Conservation (phyloP, 2,329 filamentous ascomycete species). For the Paracorniculantispora psalliotae region DNA sequence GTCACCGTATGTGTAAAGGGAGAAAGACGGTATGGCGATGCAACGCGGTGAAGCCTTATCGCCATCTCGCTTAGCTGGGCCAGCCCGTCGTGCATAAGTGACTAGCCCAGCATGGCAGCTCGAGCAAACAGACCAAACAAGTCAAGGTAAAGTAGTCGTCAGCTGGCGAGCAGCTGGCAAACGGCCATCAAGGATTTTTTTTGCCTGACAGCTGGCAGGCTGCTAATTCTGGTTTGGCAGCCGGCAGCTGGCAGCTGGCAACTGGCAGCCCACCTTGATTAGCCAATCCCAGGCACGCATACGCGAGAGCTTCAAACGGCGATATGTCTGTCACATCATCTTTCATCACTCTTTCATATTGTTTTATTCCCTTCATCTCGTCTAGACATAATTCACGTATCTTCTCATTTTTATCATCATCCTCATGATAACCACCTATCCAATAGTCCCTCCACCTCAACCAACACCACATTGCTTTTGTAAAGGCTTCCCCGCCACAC, state of each 20-base stretch:
- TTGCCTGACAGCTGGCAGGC: neutral
- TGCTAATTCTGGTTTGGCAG: no score
- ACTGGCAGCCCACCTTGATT: neutral
- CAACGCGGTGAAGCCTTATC: neutral
- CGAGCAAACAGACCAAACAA: neutral
- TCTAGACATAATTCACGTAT: no score
- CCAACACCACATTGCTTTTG: conserved; percentile 2
- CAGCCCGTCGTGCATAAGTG: no score
- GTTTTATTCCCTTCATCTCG: no score
- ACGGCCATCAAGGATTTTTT: neutral
- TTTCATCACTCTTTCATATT: neutral
- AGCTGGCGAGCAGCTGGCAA: neutral
- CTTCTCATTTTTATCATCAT: no score
- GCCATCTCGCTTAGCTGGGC: no score
- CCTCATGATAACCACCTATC: neutral
- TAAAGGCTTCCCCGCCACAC: neutral
- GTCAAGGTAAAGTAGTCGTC: neutral
- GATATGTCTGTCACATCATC: neutral
- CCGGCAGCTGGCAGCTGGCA: neutral
- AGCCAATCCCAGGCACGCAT: neutral
- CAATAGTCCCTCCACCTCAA: neutral
- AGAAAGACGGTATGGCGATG: neutral
- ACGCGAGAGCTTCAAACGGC: neutral
- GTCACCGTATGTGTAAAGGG: no score
- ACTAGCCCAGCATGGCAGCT: no score